A percentile compares a stretch with the other conserved stretches of the same genome.
Evolutionary conservation across 306 rosid species (phyloP).

Genomic region (Abrus pulchellus): DNA sequence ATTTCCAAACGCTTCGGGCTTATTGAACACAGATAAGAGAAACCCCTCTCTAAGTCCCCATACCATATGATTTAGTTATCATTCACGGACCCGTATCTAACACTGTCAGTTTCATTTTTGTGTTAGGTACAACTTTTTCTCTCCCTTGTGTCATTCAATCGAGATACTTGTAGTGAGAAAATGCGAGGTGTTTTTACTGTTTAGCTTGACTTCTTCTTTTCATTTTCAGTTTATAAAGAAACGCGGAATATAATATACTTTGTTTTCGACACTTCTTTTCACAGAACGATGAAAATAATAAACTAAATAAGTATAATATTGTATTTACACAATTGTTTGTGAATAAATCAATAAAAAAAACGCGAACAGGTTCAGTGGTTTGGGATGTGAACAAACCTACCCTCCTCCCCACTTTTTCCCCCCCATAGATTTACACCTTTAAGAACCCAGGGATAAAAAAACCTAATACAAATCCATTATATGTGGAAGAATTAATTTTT

Average conservation of each 20-base stretch:
- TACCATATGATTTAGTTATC: slow-evolving; percentile 41
- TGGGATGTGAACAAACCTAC: neutral
- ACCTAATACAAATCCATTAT: neutral
- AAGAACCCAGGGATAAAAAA: neutral
- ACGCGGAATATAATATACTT: neutral
- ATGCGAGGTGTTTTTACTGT: neutral
- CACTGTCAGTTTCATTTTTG: neutral
- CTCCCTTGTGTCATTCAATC: neutral
- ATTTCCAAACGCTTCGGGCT: slow-evolving; percentile 45
- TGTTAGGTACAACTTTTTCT: slow-evolving; percentile 6
- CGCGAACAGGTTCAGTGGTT: neutral
- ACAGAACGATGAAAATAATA: too few relatives aligned
- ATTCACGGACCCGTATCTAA: slow-evolving; percentile 47
- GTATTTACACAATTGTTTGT: neutral
- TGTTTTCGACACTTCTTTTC: neutral
- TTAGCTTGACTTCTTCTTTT: neutral
- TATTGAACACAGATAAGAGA: slow-evolving; percentile 29
- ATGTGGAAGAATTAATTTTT: too few relatives aligned
- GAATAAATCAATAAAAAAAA: neutral
- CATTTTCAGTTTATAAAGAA: neutral
- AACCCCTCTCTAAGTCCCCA: slow-evolving; percentile 29
- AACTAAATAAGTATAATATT: neutral
- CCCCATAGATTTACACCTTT: neutral
- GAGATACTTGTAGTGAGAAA: neutral
- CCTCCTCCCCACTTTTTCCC: neutral